Conservation (phyloP, 768 basidiomycete species). For the Rhizopogon roseolus region DNA sequence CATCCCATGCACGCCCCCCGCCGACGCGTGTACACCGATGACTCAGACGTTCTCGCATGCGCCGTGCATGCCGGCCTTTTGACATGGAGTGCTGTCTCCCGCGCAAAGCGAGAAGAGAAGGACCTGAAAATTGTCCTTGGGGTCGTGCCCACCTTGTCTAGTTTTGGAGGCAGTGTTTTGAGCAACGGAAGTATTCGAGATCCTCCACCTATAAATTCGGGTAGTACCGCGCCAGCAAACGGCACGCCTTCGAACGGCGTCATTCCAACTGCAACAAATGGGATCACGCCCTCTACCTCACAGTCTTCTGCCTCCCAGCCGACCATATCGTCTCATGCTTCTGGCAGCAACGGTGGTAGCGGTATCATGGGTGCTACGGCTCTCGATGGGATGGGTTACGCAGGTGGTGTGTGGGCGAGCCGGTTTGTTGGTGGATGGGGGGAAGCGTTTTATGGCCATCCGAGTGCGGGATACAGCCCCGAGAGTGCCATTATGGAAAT, state of each 20-base stretch:
- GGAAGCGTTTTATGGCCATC: conserved; percentile 27
- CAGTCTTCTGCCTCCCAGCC: conserved; percentile 17
- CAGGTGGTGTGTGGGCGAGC: conserved; percentile 28
- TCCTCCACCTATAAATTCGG: background rate
- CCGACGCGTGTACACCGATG: conserved; percentile 71
- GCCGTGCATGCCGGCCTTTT: conserved; percentile 61
- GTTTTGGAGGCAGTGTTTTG: conserved; percentile 38
- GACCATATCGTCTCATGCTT: conserved; percentile 14
- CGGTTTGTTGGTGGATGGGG: conserved; percentile 42
- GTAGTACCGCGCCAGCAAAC: conserved; percentile 13
- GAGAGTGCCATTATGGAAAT: conserved; percentile 6
- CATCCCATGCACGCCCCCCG: conserved; percentile 24
- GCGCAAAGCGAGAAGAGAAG: conserved; percentile 31
- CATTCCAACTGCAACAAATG: conserved; percentile 5
- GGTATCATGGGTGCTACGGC: conserved; percentile 24
- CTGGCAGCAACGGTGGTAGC: conserved; percentile 10
- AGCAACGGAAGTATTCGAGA: conserved; percentile 37
- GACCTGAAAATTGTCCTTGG: conserved; percentile 39
- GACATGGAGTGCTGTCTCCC: conserved; percentile 36
- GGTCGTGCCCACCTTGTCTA: conserved; percentile 34
- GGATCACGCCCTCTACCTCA: conserved; percentile 17
- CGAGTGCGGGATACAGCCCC: conserved; percentile 21
- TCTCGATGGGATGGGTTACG: conserved; percentile 17
- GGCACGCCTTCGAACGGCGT: conserved; percentile 16
- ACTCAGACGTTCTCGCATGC: conserved; percentile 67